A percentile compares a stretch with the other conserved stretches of the same genome.
Conservation (phyloP, 192 early-diverging fungal genomes). For the Coemansia pectinata region DNA sequence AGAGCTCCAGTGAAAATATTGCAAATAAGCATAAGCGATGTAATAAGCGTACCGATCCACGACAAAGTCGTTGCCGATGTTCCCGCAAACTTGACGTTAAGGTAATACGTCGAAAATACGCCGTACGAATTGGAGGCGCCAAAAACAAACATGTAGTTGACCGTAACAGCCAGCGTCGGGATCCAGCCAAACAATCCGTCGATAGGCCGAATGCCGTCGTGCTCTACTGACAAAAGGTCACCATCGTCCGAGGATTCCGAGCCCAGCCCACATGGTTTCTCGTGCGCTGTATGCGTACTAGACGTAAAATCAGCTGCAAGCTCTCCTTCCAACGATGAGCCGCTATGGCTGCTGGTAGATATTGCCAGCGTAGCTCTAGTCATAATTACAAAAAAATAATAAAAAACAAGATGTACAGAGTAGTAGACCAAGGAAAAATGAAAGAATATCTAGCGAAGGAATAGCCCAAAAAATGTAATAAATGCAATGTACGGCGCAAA, state of each 20-base stretch:
- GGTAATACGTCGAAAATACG: slow-evolving; percentile 48
- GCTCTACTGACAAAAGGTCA: neutral
- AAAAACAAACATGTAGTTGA: slow-evolving; percentile 40
- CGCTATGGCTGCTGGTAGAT: neutral
- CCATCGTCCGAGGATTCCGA: neutral
- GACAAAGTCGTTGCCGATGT: slow-evolving; percentile 30
- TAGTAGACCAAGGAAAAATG: neutral
- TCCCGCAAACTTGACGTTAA: slow-evolving; percentile 21
- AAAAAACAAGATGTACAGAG: neutral
- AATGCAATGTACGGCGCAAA: neutral
- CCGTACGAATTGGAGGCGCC: slow-evolving; percentile 47
- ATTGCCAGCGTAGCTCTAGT: neutral
- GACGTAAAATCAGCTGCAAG: neutral
- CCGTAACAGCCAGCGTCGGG: slow-evolving; percentile 17
- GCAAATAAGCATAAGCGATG: slow-evolving; percentile 28
- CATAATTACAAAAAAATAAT: neutral
- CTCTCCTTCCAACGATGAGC: neutral
- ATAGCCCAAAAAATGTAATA: neutral
- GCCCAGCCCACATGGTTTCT: neutral
- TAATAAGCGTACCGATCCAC: slow-evolving; percentile 44
- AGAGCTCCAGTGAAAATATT: slow-evolving; percentile 33
- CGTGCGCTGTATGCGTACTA: neutral
- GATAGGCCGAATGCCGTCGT: slow-evolving; percentile 2
- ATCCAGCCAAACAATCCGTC: slow-evolving; percentile 40
- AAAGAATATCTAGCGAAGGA: neutral